Evolutionary conservation across 73 alveolate genomes (phyloP), one percentile per base, ranked within the genome.

Genomic region (Paramecium sonneborni): DNA sequence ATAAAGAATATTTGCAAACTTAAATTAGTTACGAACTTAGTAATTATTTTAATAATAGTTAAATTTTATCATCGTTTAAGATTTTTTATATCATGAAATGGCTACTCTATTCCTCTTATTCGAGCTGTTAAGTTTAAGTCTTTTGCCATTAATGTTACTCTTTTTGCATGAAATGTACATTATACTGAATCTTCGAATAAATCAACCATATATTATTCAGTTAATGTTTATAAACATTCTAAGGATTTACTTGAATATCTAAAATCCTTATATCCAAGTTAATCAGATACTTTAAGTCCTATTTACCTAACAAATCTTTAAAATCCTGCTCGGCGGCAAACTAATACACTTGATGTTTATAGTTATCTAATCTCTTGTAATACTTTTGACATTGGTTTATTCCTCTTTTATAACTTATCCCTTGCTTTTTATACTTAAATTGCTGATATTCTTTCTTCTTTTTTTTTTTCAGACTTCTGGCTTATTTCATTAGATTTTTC

Each of bases 111-210:
- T 62, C 95, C 95, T 76, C 96, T 74, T 5, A 93, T 93, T 76
- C 96, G 90, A 9, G 85, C 85, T 10, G 96, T 93, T 14, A 93
- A 67, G 38, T 56, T 76, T 85, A 93, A 52, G 72, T 93, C 96
- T 32, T 88, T 93, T 23, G 79, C 48, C 96, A 93, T 93, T 7
- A 93, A 76, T 12, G 96, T 93, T 1, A 93, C 95, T 56, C 96
- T 93, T 48, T 88, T 93, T 44, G 96, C 96, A 87, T 93, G 96
- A 44, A 93, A 55, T 34, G 95, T 89, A 87, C 96, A 93, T 21
- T 62, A 26, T 5, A 32, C 84, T 62, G 84, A 62, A 32, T 62
- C 84, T n/a, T 62, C 84, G 48, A 62, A 62, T 62, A 62, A 62
- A 62, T 62, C 84, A 1, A 62, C 44, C 84, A 62, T 62, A 26